Base-by-base conservation (phyloP, 768 basidiomycete genomes). In the Cystoderma amianthinum region DNA sequence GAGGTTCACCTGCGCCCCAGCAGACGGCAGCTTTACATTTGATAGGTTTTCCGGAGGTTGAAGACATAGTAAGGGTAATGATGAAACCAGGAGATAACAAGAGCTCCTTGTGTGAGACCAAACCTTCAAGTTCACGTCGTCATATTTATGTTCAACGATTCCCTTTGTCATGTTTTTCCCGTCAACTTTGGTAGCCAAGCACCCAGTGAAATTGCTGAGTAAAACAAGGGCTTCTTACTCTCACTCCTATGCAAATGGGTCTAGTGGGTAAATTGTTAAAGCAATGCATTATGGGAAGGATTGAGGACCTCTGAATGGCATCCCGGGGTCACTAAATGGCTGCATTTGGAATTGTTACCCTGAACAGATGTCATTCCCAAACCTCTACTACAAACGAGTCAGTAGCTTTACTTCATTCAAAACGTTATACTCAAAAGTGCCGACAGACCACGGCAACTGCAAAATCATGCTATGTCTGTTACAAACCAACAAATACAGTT, bases 1-100 rank as follows among this genome's bases (percentile, higher is more conserved):
- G 77, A 36, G 76, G 77, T 61, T 91, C 76, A 49, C 85, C 86
- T 10, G 94, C 92, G 41, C 74, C 90, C 96, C 95, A 99, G 62
- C 92, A 95, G 44, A 99, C 82, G 28, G 90, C 89, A 23, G 91
- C 94, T 62, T 91, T 95, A 71, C 74, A 95, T 76, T 57, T 78
- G 76, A 80, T 95, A 69, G 61, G 62, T 61, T 87, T 82, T 48
- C 92, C 91, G 51, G 61, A 68, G 36, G 88, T 91, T 47, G 67
- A 68, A 28, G 84, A 78, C 88, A 91, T 93, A 58, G 51, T 36
- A 36, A 50, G 51, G 47, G 45, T 48, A 38, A 46, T 49, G 48
- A 49, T 48, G 46, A 48, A 51, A 48, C 42, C 28, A 32, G 33
- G 28, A 21, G 23, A 28, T 47, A 41, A 37, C 21, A 40, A 32